These are phyloP conservation scores for Jatropha curcas DNA, from an alignment of 345 rosid species.

Conservation along the genomic window DNA sequence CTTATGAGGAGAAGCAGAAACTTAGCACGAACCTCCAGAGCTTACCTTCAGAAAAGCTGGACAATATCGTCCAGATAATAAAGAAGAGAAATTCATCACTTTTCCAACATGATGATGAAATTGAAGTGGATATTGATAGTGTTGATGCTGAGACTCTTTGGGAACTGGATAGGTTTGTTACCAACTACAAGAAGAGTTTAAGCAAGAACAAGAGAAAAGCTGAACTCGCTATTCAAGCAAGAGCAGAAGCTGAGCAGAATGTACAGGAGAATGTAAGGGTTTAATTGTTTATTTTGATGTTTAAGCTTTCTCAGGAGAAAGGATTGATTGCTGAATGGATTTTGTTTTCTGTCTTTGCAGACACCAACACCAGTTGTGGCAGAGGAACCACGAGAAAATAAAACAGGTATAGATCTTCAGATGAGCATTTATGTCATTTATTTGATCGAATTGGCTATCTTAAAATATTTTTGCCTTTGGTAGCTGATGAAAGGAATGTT, in stretches of 20 bases:
- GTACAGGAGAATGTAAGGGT: slow-evolving; percentile 56
- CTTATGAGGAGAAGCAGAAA: slow-evolving; percentile 96
- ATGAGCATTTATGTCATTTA: not conserved
- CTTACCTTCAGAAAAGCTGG: slow-evolving; percentile 91
- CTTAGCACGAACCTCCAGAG: slow-evolving; percentile 87
- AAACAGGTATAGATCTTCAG: slow-evolving; percentile 47
- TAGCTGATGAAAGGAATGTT: slow-evolving; percentile 57
- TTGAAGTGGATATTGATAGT: slow-evolving; percentile 95
- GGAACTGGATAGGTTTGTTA: slow-evolving; percentile 97
- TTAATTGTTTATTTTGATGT: not conserved
- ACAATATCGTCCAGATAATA: slow-evolving; percentile 88
- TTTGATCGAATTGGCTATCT: slow-evolving; percentile 17
- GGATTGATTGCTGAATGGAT: slow-evolving; percentile 2
- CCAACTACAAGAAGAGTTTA: slow-evolving; percentile 90
- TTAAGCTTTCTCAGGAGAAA: not conserved
- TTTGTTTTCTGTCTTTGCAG: slow-evolving; percentile 40
- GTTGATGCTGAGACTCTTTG: slow-evolving; percentile 97
- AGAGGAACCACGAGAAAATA: slow-evolving; percentile 53
- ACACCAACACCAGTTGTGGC: slow-evolving; percentile 42
- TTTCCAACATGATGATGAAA: slow-evolving; percentile 81
- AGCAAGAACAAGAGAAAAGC: slow-evolving; percentile 98
- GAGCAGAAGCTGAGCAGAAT: slow-evolving; percentile 64
- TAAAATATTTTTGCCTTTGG: slow-evolving; percentile 10
- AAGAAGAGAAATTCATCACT: slow-evolving; percentile 87
- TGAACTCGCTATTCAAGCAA: slow-evolving; percentile 81